Percentiles rank a stretch among this genome's conserved stretches.
Evolutionary conservation across 2,329 filamentous ascomycete genomes (phyloP).

Genomic region (Paracorniculantispora psalliotae): DNA sequence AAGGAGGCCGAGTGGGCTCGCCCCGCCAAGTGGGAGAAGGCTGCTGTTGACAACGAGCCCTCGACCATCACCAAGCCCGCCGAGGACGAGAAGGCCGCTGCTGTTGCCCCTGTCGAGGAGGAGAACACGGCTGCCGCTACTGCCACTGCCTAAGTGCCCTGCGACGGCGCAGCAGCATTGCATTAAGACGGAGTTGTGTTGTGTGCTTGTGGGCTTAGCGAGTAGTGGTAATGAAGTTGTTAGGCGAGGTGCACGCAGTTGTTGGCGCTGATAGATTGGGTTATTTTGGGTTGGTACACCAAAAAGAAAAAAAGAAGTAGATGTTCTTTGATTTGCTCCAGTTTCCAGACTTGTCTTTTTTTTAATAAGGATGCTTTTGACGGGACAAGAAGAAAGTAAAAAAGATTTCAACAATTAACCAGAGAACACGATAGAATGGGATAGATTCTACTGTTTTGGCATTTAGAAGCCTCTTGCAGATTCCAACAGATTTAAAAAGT

Average conservation of each 20-base stretch:
- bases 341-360: background rate
- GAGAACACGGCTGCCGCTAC: slow-evolving; percentile 31
- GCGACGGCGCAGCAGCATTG: background rate
- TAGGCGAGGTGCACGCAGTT: background rate
- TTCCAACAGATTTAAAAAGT: too few relatives aligned
- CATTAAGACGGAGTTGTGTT: slow-evolving; percentile 13
- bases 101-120: slow-evolving; percentile 27
- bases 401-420: background rate
- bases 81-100: slow-evolving; percentile 23
- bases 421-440: background rate
- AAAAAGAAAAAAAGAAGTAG: slow-evolving; percentile 13
- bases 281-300: background rate
- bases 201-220: slow-evolving; percentile 12
- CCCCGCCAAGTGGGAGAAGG: slow-evolving; percentile 60
- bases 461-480: background rate
- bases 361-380: background rate
- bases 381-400: background rate
- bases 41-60: slow-evolving; percentile 38
- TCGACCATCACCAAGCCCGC: slow-evolving; percentile 31
- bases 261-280: background rate
- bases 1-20: slow-evolving; percentile 62
- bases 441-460: slow-evolving; percentile 3
- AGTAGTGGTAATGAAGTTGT: slow-evolving; percentile 10
- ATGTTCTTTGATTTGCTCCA: background rate
- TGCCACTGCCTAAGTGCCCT: slow-evolving; percentile 11